Base-by-base conservation (phyloP, 2,329 filamentous ascomycete genomes). In the Cordyceps cateniannulata region DNA sequence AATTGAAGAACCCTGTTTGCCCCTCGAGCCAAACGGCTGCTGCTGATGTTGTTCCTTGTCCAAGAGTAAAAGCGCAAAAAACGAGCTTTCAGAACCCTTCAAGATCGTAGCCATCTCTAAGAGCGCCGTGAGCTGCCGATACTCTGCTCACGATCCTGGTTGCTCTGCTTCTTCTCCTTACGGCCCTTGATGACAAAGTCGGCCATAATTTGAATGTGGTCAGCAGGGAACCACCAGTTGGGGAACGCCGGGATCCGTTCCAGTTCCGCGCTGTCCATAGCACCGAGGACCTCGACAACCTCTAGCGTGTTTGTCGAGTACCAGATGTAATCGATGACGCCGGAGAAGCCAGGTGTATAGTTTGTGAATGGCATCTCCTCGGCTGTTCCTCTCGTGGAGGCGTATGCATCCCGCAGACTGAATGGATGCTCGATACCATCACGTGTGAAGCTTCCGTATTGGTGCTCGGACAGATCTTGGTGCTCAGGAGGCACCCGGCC, bases 241-340 rank as follows among this genome's bases (percentile, higher is more conserved):
- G 93, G 93, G 76, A 96, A 96, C 0, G 92, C 92, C 3, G 93
- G 92, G 27, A 97, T 91, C 57, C 88, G 85, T 73, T 90, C 88
- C 62, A 96, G 85, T 72, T 96, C 95, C 29, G 90, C 85, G 65
- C 87, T 84, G 72, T 97, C 93, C 2, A 96, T 90, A 48, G 93
- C 89, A 32, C 93, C 93, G 4, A 97, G 85, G 58, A 97, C 76
- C 58, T 89, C 89, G 20, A 91, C 87, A 25, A 96, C 89, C 70
- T 95, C 90, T 49, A 97, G 80, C 24, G 89, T 86, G 73, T 95
- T 96, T 62, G 91, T 93, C 61, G 92, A 93, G 76, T 96, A 99
- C 92, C 93, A 98, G 69, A 99, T 91, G 75, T 98, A 97, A 73
- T 99, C 95, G 66, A 99, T 89, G 61, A 96, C 90, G 64, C 92